phyloP scores from a whole-genome alignment of 805 yeast species.

The Yarrowia osloensis region DNA sequence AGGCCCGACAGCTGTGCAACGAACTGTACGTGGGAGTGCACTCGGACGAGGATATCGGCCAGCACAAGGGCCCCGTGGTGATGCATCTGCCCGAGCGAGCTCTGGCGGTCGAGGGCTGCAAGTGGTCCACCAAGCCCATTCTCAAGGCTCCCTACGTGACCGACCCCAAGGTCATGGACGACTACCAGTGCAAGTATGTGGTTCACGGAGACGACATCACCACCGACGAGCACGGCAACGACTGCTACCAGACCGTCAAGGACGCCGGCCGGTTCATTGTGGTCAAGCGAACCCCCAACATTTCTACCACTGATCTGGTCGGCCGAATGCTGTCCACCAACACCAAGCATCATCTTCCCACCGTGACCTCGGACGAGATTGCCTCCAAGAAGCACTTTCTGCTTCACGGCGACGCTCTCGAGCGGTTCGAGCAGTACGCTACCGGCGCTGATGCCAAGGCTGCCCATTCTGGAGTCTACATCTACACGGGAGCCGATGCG shows the following conservation, averaged over 20 bases:
- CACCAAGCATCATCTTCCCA: conserved; percentile 57
- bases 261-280: conserved; percentile 82
- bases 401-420: conserved; percentile 44
- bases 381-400: conserved; percentile 37
- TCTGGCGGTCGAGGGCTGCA: conserved; percentile 83
- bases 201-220: conserved; percentile 99
- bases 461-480: conserved; percentile 60
- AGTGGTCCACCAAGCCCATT: conserved; percentile 78
- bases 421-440: conserved; percentile 57
- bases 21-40: conserved; percentile 87
- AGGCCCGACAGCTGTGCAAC: conserved; percentile 80
- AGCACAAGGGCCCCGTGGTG: conserved; percentile 91
- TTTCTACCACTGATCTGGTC: conserved; percentile 92
- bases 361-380: conserved; percentile 35
- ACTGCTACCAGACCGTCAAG: conserved; percentile 83
- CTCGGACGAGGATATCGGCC: conserved; percentile 79
- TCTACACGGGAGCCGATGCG: conserved; percentile 41
- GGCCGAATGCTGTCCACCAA: conserved; percentile 75
- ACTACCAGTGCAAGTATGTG: conserved; percentile 78
- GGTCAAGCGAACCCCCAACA: conserved; percentile 93
- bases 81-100: conserved; percentile 80
- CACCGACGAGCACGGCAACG: conserved; percentile 93
- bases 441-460: conserved; percentile 61
- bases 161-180: conserved; percentile 74
- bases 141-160: conserved; percentile 92